A percentile compares a stretch with the other conserved stretches of the same genome.
Evolutionary conservation across 139 green algal genomes (phyloP).

Genomic region (Chlamydomonas schloesseri): DNA sequence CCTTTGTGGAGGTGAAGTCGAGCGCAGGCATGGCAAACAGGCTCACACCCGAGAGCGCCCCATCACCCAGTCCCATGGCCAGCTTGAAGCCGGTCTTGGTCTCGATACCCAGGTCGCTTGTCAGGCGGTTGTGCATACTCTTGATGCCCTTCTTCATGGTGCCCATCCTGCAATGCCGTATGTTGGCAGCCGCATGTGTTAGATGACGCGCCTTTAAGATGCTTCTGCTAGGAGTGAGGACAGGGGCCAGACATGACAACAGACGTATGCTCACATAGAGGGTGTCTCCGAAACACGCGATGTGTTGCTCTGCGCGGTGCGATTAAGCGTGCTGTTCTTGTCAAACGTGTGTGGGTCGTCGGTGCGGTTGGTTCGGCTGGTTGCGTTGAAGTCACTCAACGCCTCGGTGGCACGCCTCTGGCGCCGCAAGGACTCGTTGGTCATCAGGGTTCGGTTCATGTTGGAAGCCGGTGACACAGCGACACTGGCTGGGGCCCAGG

Average conservation of each 20-base stretch:
- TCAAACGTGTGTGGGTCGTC: conserved; percentile 6
- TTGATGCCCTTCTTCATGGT: conserved; percentile 41
- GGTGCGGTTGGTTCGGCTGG: not conserved
- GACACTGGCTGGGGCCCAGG: conserved; percentile 25
- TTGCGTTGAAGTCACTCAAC: conserved; percentile 5
- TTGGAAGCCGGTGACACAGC: conserved; percentile 26
- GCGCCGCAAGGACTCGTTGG: not conserved
- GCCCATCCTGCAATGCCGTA: conserved; percentile 10
- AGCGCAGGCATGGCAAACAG: conserved; percentile 36
- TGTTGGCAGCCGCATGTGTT: too few species aligned
- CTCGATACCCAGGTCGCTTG: conserved; percentile 47
- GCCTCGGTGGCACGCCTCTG: not conserved
- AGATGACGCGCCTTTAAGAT: too few species aligned
- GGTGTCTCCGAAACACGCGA: conserved; percentile 27
- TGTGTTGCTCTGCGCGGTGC: not conserved
- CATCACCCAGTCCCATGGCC: conserved; percentile 53
- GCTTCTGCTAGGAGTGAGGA: too few species aligned
- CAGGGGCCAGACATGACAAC: too few species aligned
- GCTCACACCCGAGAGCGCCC: conserved; percentile 17
- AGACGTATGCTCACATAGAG: conserved; percentile 1
- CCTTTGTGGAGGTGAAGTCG: conserved; percentile 30
- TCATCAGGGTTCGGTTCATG: conserved; percentile 6
- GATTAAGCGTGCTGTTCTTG: conserved; percentile 23
- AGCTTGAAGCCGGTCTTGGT: conserved; percentile 36
- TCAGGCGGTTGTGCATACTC: conserved; percentile 9